Evolutionary conservation across 306 rosid species (phyloP), one percentile per base, ranked within the genome.

Genomic region (Quercus dentata): DNA sequence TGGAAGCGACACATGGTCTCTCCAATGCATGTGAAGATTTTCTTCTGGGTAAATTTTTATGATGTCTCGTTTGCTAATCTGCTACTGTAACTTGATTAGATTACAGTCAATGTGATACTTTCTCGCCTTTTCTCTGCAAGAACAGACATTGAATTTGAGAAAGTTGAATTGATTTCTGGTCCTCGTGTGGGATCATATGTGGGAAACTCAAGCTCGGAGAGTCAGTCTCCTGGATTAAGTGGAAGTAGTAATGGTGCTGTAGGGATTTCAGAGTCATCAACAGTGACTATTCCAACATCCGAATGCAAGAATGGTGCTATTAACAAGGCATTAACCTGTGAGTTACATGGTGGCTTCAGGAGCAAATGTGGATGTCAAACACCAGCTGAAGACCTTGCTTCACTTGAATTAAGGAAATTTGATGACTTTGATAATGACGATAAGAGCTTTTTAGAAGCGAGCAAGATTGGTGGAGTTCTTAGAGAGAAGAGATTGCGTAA

Each of bases 221-320:
- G 94, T 80, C 86, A 75, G 71, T 93, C 97, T 81, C 90, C 97
- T 1, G 91, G 93, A 78, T 87, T 89, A 79, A 95, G 99, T 79
- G 94, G 92, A 74, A 89, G 87, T 83, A 88, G 92, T 85, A 90
- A 80, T 51, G 86, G 82, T 61, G 87, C 85, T 84, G 84, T 87
- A 81, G 93, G 89, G 69, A 79, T 86, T 56, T 88, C 92, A 52
- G 96, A 93, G 78, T 88, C 94, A 10, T 84, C 92, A 44, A 69
- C 88, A 51, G 85, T 79, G 73, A 87, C 95, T 25, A 72, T 82
- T 76, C 83, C 87, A 68, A 91, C 88, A 83, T 87, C 82, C 68
- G 92, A 89, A 61, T 84, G 85, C 87, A 83, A 87, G 86, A 85
- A 82, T 80, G 75, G 77, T 64, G 83, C 90, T 79, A 77, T 78